These are phyloP conservation scores for Neofusicoccum kwambonambiense DNA, from an alignment of 2,329 filamentous ascomycete genomes.

Conservation along the genomic window DNA sequence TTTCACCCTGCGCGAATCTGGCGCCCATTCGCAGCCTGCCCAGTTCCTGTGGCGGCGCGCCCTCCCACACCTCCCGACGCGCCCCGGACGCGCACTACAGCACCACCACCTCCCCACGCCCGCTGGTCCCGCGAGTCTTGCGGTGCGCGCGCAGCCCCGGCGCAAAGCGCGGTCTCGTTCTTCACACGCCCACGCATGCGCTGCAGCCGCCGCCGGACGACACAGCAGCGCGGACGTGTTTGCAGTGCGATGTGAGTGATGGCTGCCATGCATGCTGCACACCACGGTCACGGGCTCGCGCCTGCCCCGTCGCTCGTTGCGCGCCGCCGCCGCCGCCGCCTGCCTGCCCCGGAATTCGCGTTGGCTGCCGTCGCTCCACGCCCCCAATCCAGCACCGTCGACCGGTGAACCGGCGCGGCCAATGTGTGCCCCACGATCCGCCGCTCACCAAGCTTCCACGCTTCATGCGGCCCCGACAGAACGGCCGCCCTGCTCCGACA, in stretches of 20 bases:
- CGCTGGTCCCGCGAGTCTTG: no score
- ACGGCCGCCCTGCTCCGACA: neutral
- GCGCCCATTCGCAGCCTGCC: neutral
- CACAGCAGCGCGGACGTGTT: neutral
- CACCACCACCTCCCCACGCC: neutral
- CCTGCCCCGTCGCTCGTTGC: neutral
- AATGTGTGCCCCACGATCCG: constrained; percentile 6
- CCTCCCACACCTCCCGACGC: neutral
- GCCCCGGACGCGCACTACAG: constrained; percentile 2
- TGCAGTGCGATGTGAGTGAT: neutral
- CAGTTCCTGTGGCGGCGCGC: neutral
- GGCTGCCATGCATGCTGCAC: constrained; percentile 1
- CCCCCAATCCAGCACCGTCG: constrained; percentile 3
- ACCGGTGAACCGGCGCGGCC: constrained; percentile 11
- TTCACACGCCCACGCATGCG: constrained; percentile 6
- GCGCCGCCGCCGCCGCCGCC: neutral
- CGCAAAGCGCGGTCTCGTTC: neutral
- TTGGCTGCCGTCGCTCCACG: constrained; percentile 12
- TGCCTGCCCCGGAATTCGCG: constrained; percentile 8
- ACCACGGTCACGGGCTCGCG: constrained; percentile 1
- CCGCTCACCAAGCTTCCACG: neutral
- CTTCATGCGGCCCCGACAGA: neutral
- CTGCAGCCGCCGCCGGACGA: neutral
- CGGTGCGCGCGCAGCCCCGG: neutral
- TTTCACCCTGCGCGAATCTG: neutral